Base-by-base conservation (phyloP, 192 early-diverging fungal species). In the Dissophora globulifera region DNA sequence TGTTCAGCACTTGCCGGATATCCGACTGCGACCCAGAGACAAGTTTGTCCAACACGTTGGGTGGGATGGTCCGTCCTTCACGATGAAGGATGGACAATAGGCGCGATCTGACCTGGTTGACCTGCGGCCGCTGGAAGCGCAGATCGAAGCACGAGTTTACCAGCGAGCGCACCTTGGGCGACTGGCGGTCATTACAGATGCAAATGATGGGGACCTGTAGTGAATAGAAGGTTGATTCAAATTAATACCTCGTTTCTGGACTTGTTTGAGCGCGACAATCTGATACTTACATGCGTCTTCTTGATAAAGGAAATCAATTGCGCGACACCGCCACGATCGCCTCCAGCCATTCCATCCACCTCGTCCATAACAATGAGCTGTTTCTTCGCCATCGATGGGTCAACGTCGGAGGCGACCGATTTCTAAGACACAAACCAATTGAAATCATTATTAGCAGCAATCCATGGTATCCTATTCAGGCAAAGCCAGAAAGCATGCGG, bases 301-400 rank as follows among this genome's bases (percentile, higher is more conserved):
- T 94, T 96, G 54, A 99, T 94, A 45, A 99, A 71, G 55, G 90
- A 78, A 50, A 95, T 95, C 52, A 99, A 81, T 75, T 97, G 95
- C 0, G 87, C 86, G 4, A 79, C 82, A 27, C 98, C 98, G 42
- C 97, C 98, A 33, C 96, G 88, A 78, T 99, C 98, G 22, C 97
- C 96, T 33, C 87, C 91, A 7, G 95, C 94, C 98, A 99, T 99
- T 30, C 98, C 98, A 78, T 99, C 98, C 1, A 98, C 95, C 75
- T 99, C 98, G 82, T 99, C 98, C 98, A 99, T 99, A 42, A 99
- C 92, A 7, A 99, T 78, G 0, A 96, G 86, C 20, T 84, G 81
- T 58, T 86, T 88, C 35, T 79, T 84, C 29, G 61, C 67, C 56
- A 68, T 76, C 0, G 72, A 61, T 15, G 63, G 59, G 13, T 61